Percentiles rank a stretch among this genome's conserved stretches.
These are phyloP conservation scores for Pterocarpus macrocarpus DNA, from an alignment of 306 rosid species.

Conservation along the genomic window DNA sequence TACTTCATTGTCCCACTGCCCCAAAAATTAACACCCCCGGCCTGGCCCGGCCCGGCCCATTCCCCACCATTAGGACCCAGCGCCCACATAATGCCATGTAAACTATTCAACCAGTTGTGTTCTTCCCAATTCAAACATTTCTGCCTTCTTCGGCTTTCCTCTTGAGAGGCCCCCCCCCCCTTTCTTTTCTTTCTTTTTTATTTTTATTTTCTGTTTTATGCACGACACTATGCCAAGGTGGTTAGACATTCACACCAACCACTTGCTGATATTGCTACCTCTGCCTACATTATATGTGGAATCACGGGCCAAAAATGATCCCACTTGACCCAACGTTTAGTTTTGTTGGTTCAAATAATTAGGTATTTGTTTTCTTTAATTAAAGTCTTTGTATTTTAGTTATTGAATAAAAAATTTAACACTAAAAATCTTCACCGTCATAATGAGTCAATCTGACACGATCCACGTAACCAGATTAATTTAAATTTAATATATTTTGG, in stretches of 20 bases:
- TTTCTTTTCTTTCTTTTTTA: background rate
- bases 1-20: constrained; percentile 44
- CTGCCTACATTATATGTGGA: background rate
- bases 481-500: too few relatives aligned
- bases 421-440: too few relatives aligned
- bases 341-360: too few relatives aligned
- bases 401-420: too few relatives aligned
- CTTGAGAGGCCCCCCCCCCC: background rate
- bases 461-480: too few relatives aligned
- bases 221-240: background rate
- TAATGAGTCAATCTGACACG: too few relatives aligned
- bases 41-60: too few relatives aligned
- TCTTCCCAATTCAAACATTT: constrained; percentile 29
- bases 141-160: background rate
- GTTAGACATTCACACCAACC: background rate
- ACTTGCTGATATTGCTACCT: background rate
- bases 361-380: too few relatives aligned
- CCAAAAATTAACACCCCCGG: background rate
- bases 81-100: constrained; percentile 33
- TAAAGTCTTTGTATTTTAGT: too few relatives aligned
- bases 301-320: background rate
- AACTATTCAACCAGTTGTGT: constrained; percentile 29
- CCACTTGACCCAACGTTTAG: background rate
- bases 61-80: constrained; percentile 6
- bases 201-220: background rate